Conservation (phyloP, 768 basidiomycete species). For the Suillus subluteus region DNA sequence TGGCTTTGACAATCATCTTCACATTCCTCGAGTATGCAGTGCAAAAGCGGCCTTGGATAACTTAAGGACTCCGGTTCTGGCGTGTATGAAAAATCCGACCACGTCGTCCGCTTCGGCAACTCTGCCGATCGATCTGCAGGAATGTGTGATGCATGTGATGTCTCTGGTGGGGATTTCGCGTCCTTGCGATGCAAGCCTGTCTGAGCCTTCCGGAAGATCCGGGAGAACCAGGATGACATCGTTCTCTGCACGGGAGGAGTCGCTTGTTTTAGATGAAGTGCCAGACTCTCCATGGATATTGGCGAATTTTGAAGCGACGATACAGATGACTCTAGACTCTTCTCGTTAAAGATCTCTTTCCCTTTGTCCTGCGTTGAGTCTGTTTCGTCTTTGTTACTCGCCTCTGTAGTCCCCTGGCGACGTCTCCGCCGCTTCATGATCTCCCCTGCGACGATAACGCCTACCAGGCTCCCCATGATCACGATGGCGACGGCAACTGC, state of each 20-base stretch:
- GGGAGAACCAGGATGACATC: not conserved
- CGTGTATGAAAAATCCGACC: slow-evolving; percentile 33
- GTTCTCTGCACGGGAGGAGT: not conserved
- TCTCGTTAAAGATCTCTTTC: not conserved
- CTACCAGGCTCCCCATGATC: slow-evolving; percentile 31
- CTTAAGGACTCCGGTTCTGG: slow-evolving; percentile 21
- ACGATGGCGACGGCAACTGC: slow-evolving; percentile 28
- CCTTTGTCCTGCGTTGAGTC: not conserved
- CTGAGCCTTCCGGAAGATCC: not conserved
- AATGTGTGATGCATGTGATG: not conserved
- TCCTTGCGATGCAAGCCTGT: not conserved
- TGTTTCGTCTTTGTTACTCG: not conserved
- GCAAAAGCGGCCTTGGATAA: slow-evolving; percentile 23
- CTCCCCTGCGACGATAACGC: slow-evolving; percentile 31
- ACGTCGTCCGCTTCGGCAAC: slow-evolving; percentile 27
- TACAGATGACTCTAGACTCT: not conserved
- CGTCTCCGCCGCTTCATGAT: slow-evolving; percentile 22
- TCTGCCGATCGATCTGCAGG: slow-evolving; percentile 1
- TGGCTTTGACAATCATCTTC: slow-evolving; percentile 31
- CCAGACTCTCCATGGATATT: not conserved
- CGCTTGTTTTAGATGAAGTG: not conserved
- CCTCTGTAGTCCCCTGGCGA: not conserved
- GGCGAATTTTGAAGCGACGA: not conserved
- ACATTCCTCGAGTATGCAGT: slow-evolving; percentile 34
- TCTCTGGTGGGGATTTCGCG: not conserved